Evolutionary conservation across 148 eudicot genomes (phyloP).

Genomic region (Silene uniflora): DNA sequence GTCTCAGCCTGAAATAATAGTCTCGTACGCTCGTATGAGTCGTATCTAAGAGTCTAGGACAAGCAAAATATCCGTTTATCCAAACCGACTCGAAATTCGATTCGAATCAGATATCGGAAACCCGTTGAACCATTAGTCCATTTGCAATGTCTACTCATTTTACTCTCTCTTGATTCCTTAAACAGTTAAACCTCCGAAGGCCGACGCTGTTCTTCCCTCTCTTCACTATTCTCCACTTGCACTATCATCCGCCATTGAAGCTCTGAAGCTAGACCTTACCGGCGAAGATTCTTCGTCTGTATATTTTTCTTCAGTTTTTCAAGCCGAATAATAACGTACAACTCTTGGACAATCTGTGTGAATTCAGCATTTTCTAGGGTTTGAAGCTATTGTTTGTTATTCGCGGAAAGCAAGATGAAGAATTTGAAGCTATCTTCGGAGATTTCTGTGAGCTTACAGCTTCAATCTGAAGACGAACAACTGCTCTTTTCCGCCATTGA

Average conservation of each 20-base stretch:
- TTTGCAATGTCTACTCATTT: no score
- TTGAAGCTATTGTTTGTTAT: background rate
- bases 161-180: no score
- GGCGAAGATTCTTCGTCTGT: background rate
- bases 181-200: no score
- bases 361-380: constrained; percentile 14
- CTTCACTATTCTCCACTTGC: background rate
- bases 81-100: no score
- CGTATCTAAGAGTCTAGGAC: no score
- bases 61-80: no score
- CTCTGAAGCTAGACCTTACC: background rate
- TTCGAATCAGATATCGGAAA: no score
- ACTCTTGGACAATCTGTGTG: background rate
- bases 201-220: background rate
- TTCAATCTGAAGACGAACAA: constrained; percentile 48
- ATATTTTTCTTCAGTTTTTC: no score
- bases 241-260: background rate
- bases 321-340: no score
- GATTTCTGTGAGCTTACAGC: constrained; percentile 45
- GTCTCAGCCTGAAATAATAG: no score
- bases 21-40: no score
- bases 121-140: no score
- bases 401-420: constrained; percentile 39
- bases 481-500: constrained; percentile 68
- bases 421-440: constrained; percentile 72